Evolutionary conservation across 768 basidiomycete genomes (phyloP).

Genomic region (Plicaturopsis crispa): DNA sequence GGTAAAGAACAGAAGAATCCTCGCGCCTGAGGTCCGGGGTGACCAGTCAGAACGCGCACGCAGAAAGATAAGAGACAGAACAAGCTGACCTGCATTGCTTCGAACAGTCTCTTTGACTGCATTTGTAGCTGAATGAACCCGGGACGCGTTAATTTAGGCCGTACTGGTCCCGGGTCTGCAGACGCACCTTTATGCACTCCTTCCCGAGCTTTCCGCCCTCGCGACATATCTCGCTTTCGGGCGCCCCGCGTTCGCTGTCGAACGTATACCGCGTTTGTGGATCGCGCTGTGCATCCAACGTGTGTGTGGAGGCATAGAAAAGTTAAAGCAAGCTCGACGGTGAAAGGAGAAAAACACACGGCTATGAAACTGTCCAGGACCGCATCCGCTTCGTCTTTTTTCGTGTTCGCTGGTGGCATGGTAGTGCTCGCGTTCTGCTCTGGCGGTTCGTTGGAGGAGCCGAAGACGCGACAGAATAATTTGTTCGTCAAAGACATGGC

Average conservation of each 20-base stretch:
- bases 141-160: not conserved
- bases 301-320: not conserved
- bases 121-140: slow-evolving; percentile 41
- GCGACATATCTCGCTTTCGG: slow-evolving; percentile 53
- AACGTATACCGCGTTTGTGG: slow-evolving; percentile 51
- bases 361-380: slow-evolving; percentile 33
- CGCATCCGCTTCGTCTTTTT: slow-evolving; percentile 19
- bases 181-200: slow-evolving; percentile 52
- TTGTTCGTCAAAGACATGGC: no score
- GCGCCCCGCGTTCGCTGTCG: slow-evolving; percentile 51
- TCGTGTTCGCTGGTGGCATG: slow-evolving; percentile 11
- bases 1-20: slow-evolving; percentile 68
- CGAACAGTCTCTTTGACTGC: slow-evolving; percentile 55
- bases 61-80: not conserved
- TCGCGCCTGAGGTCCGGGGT: slow-evolving; percentile 31
- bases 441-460: no score
- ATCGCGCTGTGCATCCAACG: slow-evolving; percentile 26
- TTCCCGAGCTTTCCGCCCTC: slow-evolving; percentile 28
- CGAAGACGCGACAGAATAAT: no score
- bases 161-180: not conserved
- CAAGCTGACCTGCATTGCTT: slow-evolving; percentile 59
- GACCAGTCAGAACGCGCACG: not conserved
- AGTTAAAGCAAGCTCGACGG: no score
- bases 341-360: slow-evolving; percentile 20
- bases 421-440: no score